phyloP scores from a whole-genome alignment of 192 early-diverging fungal genomes.

The Haplosporangium gracile region DNA sequence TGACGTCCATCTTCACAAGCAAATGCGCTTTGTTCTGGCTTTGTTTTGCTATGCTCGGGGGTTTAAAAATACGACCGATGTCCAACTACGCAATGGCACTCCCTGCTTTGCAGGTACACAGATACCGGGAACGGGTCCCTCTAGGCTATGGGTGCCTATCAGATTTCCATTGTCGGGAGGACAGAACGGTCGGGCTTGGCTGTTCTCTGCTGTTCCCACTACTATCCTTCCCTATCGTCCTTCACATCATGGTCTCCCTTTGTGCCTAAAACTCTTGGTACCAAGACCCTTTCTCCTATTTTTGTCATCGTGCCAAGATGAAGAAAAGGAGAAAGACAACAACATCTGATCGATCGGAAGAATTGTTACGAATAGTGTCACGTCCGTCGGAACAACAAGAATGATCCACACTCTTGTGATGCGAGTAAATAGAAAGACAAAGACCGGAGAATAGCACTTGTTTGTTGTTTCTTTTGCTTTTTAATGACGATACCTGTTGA shows the following conservation, averaged over 20 bases:
- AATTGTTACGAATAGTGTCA: neutral
- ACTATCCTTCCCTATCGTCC: no score
- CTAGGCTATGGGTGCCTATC: no score
- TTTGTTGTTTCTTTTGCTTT: neutral
- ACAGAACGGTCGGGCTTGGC: no score
- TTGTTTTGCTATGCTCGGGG: conserved; percentile 1
- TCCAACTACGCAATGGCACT: neutral
- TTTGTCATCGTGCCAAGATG: no score
- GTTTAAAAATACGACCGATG: neutral
- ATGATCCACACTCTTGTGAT: neutral
- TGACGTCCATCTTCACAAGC: neutral
- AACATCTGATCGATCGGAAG: neutral
- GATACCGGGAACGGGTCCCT: no score
- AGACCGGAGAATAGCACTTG: neutral
- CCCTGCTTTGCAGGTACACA: neutral
- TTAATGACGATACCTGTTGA: neutral
- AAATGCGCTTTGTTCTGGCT: neutral
- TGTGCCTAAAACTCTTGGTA: no score
- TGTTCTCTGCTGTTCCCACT: no score
- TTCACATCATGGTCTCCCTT: no score
- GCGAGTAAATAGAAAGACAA: neutral
- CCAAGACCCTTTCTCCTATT: no score
- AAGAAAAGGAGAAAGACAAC: no score
- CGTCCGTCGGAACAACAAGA: neutral
- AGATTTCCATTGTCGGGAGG: no score